These are phyloP conservation scores for Blastobotrys robertii DNA, from an alignment of 805 yeast genomes.

Conservation along the genomic window DNA sequence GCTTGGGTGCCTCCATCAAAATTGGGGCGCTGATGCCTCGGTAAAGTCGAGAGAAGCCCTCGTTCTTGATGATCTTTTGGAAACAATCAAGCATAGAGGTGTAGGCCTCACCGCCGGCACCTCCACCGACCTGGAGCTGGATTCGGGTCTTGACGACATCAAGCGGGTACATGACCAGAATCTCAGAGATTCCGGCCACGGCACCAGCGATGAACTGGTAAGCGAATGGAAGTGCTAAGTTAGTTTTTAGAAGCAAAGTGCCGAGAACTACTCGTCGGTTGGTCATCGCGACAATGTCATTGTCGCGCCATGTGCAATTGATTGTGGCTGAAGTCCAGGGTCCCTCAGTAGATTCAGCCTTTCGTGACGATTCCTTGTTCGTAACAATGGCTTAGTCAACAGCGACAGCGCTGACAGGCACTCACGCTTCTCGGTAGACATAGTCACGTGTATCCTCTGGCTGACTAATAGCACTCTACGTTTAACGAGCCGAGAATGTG, in stretches of 20 bases:
- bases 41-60: slow-evolving; percentile 66
- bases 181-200: slow-evolving; percentile 94
- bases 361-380: too few species aligned
- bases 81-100: slow-evolving; percentile 79
- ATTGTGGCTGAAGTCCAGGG: too few species aligned
- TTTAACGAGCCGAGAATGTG: too few species aligned
- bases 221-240: slow-evolving; percentile 61
- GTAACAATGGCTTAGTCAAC: too few species aligned
- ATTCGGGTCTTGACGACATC: slow-evolving; percentile 96
- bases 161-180: slow-evolving; percentile 89
- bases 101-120: slow-evolving; percentile 50
- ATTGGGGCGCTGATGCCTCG: slow-evolving; percentile 95
- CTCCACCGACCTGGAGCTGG: slow-evolving; percentile 64
- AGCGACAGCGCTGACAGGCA: too few species aligned
- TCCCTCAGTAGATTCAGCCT: too few species aligned
- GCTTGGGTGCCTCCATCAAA: slow-evolving; percentile 97
- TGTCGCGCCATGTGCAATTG: too few species aligned
- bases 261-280: too few species aligned
- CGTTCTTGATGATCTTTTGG: slow-evolving; percentile 70
- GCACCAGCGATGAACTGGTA: slow-evolving; percentile 93
- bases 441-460: too few species aligned
- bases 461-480: too few species aligned
- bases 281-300: too few species aligned
- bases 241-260: not conserved
- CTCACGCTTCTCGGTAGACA: too few species aligned